phyloP scores from a whole-genome alignment of 148 eudicot species.

The Cornus controversa region DNA sequence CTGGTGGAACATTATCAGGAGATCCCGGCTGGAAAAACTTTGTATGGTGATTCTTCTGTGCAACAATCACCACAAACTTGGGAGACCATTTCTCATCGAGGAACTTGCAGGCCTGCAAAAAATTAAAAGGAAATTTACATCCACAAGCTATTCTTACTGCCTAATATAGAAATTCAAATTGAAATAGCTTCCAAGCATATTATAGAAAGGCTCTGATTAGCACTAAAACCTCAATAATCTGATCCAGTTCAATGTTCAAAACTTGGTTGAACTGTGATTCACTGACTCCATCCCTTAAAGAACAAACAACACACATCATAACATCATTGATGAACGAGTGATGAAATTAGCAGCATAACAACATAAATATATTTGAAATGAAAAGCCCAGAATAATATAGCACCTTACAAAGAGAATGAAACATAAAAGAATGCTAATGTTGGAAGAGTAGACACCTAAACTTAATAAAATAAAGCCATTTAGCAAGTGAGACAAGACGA shows the following conservation, averaged over 20 bases:
- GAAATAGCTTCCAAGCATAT: neutral
- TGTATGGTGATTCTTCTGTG: slow-evolving; percentile 91
- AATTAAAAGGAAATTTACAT: neutral
- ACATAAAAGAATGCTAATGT: neutral
- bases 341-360: too few relatives aligned
- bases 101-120: slow-evolving; percentile 65
- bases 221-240: slow-evolving; percentile 66
- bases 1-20: slow-evolving; percentile 93
- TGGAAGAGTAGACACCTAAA: neutral
- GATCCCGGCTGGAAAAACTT: slow-evolving; percentile 74
- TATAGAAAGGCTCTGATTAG: neutral
- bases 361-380: neutral
- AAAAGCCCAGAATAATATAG: neutral
- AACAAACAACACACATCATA: neutral
- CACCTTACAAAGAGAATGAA: neutral
- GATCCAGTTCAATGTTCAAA: slow-evolving; percentile 76
- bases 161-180: neutral
- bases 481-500: neutral
- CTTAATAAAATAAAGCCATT: neutral
- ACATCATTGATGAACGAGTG: neutral
- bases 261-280: slow-evolving; percentile 93
- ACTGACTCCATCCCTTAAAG: slow-evolving; percentile 82
- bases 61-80: slow-evolving; percentile 72
- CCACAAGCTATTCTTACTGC: neutral
- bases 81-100: slow-evolving; percentile 88